phyloP scores from a whole-genome alignment of 805 yeast genomes.

The Candida andamanensis region DNA sequence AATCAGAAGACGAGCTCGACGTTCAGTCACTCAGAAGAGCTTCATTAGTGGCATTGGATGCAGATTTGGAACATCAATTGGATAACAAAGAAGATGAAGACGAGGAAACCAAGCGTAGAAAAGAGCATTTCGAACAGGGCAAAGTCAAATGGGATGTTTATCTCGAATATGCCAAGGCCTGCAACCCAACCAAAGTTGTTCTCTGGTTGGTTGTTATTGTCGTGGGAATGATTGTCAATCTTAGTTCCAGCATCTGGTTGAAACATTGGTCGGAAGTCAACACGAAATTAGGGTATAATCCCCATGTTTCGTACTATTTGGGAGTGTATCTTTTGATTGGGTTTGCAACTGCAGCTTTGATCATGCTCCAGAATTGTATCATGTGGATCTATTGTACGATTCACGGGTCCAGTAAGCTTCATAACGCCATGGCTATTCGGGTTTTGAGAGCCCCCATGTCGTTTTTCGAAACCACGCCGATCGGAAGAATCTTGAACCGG shows the following conservation, averaged over 20 bases:
- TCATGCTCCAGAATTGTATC: conserved; percentile 60
- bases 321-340: conserved; percentile 76
- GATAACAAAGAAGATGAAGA: conserved; percentile 34
- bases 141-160: conserved; percentile 88
- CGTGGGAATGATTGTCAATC: conserved; percentile 56
- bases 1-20: conserved; percentile 28
- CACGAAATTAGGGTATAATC: conserved; percentile 62
- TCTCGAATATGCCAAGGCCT: conserved; percentile 77
- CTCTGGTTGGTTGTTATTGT: conserved; percentile 53
- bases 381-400: conserved; percentile 81
- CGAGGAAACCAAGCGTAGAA: conserved; percentile 39
- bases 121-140: conserved; percentile 88
- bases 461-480: conserved; percentile 92
- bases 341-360: conserved; percentile 53
- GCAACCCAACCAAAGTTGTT: conserved; percentile 63
- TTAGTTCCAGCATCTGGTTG: conserved; percentile 81
- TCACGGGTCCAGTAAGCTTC: conserved; percentile 72
- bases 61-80: conserved; percentile 28
- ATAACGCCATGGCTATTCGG: conserved; percentile 62
- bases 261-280: conserved; percentile 97
- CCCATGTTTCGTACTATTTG: conserved; percentile 64
- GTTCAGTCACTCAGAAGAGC: conserved; percentile 52
- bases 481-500: conserved; percentile 86
- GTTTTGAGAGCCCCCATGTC: conserved; percentile 92
- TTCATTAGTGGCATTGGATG: conserved; percentile 44